Evolutionary conservation across 306 rosid genomes (phyloP), one percentile per base, ranked within the genome.

Genomic region (Prunus padus): DNA sequence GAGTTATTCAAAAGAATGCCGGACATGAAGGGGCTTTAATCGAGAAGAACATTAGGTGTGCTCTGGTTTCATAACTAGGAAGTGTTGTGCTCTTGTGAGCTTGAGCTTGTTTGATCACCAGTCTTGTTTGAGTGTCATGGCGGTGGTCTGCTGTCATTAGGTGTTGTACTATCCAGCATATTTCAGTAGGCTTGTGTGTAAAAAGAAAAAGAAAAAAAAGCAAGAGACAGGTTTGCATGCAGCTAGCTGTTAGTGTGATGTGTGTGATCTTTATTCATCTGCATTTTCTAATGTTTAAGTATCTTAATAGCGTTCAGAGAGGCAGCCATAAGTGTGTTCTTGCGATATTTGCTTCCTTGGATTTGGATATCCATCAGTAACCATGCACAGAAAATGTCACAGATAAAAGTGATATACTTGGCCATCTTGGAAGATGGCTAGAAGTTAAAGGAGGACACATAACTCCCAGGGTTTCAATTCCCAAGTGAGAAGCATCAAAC

Each of bases 81-180:
- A 10, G 49, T 30, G 3, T 57, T 74, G 22, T 33, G 37, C 30
- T 65, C 37, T 62, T 42, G 49, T 37, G 75, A 76, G 62, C 76
- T 76, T 80, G 80, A 67, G 84, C 82, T 77, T 63, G 84, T 80
- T 74, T 80, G 76, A 64, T 84, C 81, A 67, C 57, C 42, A 31
- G 40, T 45, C 37, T 76, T 55, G 63, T 33, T 73, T 37, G 40
- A 74, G 76, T 65, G 60, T 26, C 25, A 18, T 11, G 76, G 64
- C 64, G 75, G 54, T 86, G 83, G 63, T 78, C 80, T 31, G 42
- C 75, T 73, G 45, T 69, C 79, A 78, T 79, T 61, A 79, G 73
- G 25, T 67, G 79, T 55, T 67, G 59, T 28, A 37, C 20, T 76
- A 42, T 28, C 31, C 54, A 14, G 30, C n/a, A 49, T 33, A 20